Evolutionary conservation across 805 yeast species (phyloP), one percentile per base, ranked within the genome.

Genomic region (Naumovozyma dairenensis): DNA sequence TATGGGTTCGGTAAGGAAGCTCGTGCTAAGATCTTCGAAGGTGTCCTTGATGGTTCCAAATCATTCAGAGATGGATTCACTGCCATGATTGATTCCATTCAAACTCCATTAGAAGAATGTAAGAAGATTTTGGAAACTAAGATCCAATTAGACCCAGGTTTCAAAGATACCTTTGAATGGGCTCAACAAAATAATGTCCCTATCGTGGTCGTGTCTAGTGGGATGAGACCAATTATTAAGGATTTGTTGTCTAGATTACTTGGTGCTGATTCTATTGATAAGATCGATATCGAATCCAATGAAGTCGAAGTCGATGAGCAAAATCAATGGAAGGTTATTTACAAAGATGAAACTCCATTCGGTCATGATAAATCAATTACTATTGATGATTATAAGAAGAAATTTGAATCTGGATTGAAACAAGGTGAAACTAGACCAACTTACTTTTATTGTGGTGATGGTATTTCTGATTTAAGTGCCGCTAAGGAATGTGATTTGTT

Each of bases 321-420:
- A 31, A 71, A 72, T 21, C 53, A 70, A 25, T 92, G 97, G 98
- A 73, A 77, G 34, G 89, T 92, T 42, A 72, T 78, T 20, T 92
- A 78, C 65, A 74, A 79, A 46, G 94, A 92, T 60, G 85, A 80
- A 35, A 72, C 94, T 8, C 67, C 76, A 10, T 87, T 85, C 57
- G 99, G 99, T 32, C 99, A 92, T 59, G 96, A 92, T 62, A 92
- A 92, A 64, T 77, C 95, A 20, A 69, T 72, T 36, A 80, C 92
- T 19, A 89, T 92, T 48, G 69, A 72, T 34, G 55, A 54, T 16
- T 59, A 57, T 39, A 62, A 53, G 56, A 49, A 37, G 40, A 50
- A 42, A 35, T 54, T 39, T 42, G 60, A 43, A 16, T 40, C 55
- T 8, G 54, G 55, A 15, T 47, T 40, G 42, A 46, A 36, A 12